These are phyloP conservation scores for Cocos nucifera DNA, from an alignment of 176 grass and related monocot species.

Conservation along the genomic window DNA sequence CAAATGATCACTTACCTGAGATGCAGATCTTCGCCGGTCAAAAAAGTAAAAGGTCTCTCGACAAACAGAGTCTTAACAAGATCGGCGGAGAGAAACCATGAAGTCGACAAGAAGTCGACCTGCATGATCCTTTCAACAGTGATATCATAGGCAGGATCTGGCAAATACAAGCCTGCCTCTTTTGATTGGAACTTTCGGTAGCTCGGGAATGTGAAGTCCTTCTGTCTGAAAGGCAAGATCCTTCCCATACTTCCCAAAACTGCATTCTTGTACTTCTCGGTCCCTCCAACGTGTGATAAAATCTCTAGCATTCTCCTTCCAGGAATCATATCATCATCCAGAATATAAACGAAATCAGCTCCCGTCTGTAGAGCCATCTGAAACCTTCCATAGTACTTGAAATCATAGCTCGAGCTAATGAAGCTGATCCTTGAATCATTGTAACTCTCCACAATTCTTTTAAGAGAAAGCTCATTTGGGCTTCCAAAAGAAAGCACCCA, in stretches of 20 bases:
- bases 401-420: conserved; percentile 76
- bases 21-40: conserved; percentile 95
- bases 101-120: conserved; percentile 89
- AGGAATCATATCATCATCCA: conserved; percentile 94
- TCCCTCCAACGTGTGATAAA: conserved; percentile 68
- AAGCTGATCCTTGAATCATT: conserved; percentile 87
- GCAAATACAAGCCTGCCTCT: conserved; percentile 83
- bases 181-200: conserved; percentile 81
- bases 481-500: conserved; percentile 93
- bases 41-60: conserved; percentile 82
- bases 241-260: conserved; percentile 86
- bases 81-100: conserved; percentile 76
- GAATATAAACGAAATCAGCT: conserved; percentile 77
- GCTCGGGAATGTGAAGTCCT: conserved; percentile 88
- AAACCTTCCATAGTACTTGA: conserved; percentile 97
- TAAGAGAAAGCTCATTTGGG: conserved; percentile 54
- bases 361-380: conserved; percentile 91
- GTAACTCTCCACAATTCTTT: conserved; percentile 64
- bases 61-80: conserved; percentile 88
- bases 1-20: conserved; percentile 38
- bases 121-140: conserved; percentile 68
- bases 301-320: conserved; percentile 83
- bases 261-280: conserved; percentile 74
- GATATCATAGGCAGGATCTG: conserved; percentile 92
- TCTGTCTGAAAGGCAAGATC: conserved; percentile 76